These are phyloP conservation scores for Penicillium sp. DNA, from an alignment of 2,329 filamentous ascomycete species.

Conservation along the genomic window DNA sequence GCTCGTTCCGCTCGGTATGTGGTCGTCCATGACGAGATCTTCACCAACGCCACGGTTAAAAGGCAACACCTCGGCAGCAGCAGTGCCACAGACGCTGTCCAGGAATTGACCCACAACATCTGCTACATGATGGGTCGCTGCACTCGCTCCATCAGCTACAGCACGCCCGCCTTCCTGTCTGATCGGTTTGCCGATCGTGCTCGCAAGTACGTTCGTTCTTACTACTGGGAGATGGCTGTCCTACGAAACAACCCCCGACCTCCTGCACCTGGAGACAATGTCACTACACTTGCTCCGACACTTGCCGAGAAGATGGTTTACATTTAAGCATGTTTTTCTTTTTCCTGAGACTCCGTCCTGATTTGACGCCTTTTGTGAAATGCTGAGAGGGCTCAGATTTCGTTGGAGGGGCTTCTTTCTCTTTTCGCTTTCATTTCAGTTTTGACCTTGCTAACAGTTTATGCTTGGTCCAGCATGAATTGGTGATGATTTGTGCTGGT, in stretches of 20 bases:
- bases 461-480: too few species aligned
- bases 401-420: too few species aligned
- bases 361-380: too few species aligned
- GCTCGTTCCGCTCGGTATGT: constrained; percentile 76
- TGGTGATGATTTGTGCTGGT: too few species aligned
- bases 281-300: background rate
- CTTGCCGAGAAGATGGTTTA: constrained; percentile 12
- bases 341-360: too few species aligned
- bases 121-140: constrained; percentile 24
- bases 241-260: background rate
- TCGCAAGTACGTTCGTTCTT: constrained; percentile 14
- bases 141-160: constrained; percentile 20
- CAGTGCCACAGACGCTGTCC: constrained; percentile 11
- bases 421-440: too few species aligned
- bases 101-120: constrained; percentile 18
- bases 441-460: too few species aligned
- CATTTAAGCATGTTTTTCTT: constrained; percentile 4
- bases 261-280: background rate
- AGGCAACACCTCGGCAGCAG: background rate
- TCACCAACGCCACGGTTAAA: constrained; percentile 27
- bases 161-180: constrained; percentile 22
- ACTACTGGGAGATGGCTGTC: background rate
- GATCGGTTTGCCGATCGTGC: constrained; percentile 19
- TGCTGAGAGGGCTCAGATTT: too few species aligned
- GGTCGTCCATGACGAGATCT: constrained; percentile 63